Evolutionary conservation across 306 rosid genomes (phyloP), one percentile per base, ranked within the genome.

Genomic region (Cicer cuneatum): DNA sequence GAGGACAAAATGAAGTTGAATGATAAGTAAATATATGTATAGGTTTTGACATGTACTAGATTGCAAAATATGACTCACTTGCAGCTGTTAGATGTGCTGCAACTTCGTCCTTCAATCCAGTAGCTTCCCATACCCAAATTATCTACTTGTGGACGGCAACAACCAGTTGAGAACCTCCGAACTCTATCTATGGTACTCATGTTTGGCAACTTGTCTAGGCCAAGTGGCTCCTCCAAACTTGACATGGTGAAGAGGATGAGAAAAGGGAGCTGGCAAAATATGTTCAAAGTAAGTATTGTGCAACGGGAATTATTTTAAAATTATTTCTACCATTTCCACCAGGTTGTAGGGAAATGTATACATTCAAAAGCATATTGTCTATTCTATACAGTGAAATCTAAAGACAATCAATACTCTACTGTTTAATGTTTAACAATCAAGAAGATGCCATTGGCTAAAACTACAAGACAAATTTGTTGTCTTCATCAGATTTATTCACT

Each of bases 161-260:
- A 81, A 79, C 91, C 83, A 11, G 96, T 85, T 0, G 96, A 84
- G 84, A 88, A 90, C 79, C 92, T 80, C 72, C 90, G 96, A 74
- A 90, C 67, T 84, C 92, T 83, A 70, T 92, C 93, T 14, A 85
- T 76, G 49, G 97, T 89, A 60, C 73, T 86, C 93, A 88, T 88
- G 84, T 96, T 92, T 48, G 97, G 97, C 84, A 92, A 71, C 76
- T 92, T 92, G 86, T 92, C 94, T 86, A 86, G 77, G 82, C 91
- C 96, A 62, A 92, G 94, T 40, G 96, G 96, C 82, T 92, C 91
- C 87, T 90, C 94, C 93, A 92, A 82, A 75, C 98, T 92, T 21
- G 98, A 92, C 98, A 92, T 92, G 67, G 72, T 82, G 74, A 83
- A 64, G 79, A 33, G 35, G 78, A 76, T 54, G 80, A 46, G 45